Evolutionary conservation across 768 basidiomycete genomes (phyloP).

Genomic region (Lentinula raphanica): DNA sequence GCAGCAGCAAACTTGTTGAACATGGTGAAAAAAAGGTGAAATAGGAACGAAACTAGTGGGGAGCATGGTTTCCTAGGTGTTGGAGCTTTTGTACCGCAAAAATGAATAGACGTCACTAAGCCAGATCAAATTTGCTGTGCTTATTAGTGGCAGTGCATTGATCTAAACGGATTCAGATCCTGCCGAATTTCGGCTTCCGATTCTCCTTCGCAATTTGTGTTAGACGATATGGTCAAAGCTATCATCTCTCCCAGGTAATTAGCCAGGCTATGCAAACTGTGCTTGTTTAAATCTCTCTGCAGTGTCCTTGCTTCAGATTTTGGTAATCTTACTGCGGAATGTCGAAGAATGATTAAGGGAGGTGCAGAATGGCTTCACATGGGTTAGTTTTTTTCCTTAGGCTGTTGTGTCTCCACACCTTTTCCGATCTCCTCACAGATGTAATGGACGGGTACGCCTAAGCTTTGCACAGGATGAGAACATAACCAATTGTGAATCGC

Average conservation of each 20-base stretch:
- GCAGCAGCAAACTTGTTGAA: conserved; percentile 33
- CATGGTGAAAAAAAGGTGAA: conserved; percentile 25
- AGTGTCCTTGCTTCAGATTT: conserved; percentile 95
- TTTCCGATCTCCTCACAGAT: conserved; percentile 43
- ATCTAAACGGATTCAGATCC: too few relatives aligned
- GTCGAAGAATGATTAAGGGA: conserved; percentile 90
- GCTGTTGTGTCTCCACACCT: background rate
- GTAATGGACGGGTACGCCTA: conserved; percentile 89
- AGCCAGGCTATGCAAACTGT: too few relatives aligned
- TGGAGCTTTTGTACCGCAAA: background rate
- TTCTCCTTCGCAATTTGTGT: background rate
- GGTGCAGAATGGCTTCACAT: conserved; percentile 99
- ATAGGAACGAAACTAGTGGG: background rate
- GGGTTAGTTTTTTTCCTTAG: conserved; percentile 47
- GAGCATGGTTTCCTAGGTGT: background rate
- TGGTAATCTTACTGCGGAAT: conserved; percentile 91
- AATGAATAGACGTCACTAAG: conserved; percentile 5
- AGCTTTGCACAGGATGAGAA: conserved; percentile 11
- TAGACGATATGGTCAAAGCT: conserved; percentile 65
- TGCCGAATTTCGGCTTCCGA: too few relatives aligned
- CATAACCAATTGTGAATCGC: conserved; percentile 6
- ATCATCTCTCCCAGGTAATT: conserved; percentile 80
- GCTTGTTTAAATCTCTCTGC: background rate
- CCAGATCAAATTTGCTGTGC: background rate
- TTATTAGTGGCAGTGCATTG: background rate